Conservation (phyloP, 148 eudicot genomes). For the Rhododendron ovatum region DNA sequence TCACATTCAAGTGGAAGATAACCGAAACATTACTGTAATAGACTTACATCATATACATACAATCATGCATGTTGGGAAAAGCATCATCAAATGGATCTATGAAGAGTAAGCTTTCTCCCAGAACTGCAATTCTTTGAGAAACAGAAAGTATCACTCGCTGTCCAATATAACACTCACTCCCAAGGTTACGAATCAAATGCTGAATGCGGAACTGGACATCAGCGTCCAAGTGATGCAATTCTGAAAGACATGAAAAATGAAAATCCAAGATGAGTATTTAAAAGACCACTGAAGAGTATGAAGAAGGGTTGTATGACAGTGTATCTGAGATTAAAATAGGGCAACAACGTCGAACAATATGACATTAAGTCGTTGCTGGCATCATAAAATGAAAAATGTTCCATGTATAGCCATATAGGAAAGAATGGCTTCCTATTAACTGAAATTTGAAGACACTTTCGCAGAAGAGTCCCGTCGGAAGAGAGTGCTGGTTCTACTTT, state of each 20-base stretch:
- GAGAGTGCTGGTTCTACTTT: background rate
- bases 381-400: background rate
- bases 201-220: constrained; percentile 52
- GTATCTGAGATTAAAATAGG: background rate
- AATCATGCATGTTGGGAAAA: constrained; percentile 58
- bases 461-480: background rate
- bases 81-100: constrained; percentile 87
- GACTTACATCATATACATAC: constrained; percentile 73
- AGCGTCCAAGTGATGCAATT: constrained; percentile 28
- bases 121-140: constrained; percentile 61
- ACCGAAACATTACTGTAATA: background rate
- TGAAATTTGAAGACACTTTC: background rate
- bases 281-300: background rate
- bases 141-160: constrained; percentile 66
- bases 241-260: constrained; percentile 25
- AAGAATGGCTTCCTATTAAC: background rate
- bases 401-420: background rate
- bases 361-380: background rate
- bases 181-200: constrained; percentile 69
- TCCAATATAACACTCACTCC: constrained; percentile 64
- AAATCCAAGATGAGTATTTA: background rate
- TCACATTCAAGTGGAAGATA: background rate
- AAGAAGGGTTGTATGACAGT: background rate
- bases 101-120: constrained; percentile 62
- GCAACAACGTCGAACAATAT: background rate